These are phyloP conservation scores for Omphalotus guepiniiformis DNA, from an alignment of 768 basidiomycete species.

Conservation along the genomic window DNA sequence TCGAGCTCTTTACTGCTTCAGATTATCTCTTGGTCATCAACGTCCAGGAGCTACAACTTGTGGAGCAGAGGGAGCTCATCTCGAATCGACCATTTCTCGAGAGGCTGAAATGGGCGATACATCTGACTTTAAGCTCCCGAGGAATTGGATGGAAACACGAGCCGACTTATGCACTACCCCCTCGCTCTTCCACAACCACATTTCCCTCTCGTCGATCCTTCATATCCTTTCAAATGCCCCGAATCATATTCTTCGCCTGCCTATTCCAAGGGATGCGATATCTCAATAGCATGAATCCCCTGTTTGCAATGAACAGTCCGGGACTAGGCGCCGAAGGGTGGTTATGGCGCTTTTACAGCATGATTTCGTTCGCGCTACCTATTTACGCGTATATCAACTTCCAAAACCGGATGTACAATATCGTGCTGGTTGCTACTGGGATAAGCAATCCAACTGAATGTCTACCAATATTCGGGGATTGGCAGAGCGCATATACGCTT, in stretches of 20 bases:
- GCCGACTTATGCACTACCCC: conserved; percentile 16
- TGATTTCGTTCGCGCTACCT: conserved; percentile 20
- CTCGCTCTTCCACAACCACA: conserved; percentile 13
- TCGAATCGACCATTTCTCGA: conserved; percentile 12
- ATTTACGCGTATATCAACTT: conserved; percentile 14
- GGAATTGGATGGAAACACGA: conserved; percentile 33
- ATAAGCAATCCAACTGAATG: conserved; percentile 22
- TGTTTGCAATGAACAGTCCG: conserved; percentile 12
- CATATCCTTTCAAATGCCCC: conserved; percentile 15
- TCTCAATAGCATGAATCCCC: conserved; percentile 11
- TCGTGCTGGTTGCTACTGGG: conserved; percentile 10
- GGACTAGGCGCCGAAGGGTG: conserved; percentile 11
- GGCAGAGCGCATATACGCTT: conserved; percentile 27
- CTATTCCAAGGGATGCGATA: conserved; percentile 15
- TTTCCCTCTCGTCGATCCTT: conserved; percentile 18
- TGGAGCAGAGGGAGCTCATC: conserved; percentile 13
- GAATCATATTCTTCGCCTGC: conserved; percentile 9
- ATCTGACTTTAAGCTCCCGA: conserved; percentile 27
- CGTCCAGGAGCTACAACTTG: conserved; percentile 17
- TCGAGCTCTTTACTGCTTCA: conserved; percentile 22
- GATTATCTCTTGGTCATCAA: conserved; percentile 26
- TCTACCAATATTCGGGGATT: conserved; percentile 26
- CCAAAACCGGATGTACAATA: conserved; percentile 7
- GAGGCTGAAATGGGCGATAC: conserved; percentile 26
- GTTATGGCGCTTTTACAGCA: conserved; percentile 15